Evolutionary conservation across 148 eudicot genomes (phyloP).

Genomic region (Camellia lanceoleosa): DNA sequence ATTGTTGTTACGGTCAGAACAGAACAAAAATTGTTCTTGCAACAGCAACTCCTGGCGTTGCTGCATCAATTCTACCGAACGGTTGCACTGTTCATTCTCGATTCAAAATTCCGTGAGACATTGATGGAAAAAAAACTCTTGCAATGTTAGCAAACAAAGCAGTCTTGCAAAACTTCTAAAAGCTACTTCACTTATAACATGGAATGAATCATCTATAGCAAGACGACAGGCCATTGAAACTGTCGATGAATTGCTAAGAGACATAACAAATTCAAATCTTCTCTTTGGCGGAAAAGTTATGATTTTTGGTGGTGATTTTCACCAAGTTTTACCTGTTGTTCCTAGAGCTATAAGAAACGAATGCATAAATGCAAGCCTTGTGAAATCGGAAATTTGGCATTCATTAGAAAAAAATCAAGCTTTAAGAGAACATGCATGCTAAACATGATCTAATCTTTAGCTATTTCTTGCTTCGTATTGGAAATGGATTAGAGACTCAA

Average conservation of each 20-base stretch:
- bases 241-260: not conserved
- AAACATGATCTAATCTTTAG: no score
- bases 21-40: not conserved
- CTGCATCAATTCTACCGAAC: not conserved
- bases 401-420: no score
- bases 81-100: not conserved
- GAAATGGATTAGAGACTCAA: no score
- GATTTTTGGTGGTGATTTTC: no score
- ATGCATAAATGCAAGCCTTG: no score
- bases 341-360: no score
- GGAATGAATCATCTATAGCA: constrained; percentile 1
- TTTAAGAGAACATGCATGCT: no score
- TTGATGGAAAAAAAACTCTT: not conserved
- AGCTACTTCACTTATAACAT: not conserved
- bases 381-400: no score
- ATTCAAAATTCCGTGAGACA: not conserved
- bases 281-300: no score
- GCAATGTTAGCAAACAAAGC: not conserved
- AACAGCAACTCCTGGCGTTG: not conserved
- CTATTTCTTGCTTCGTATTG: no score
- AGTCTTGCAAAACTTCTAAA: not conserved
- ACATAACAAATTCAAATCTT: not conserved
- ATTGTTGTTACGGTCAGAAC: not conserved
- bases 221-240: not conserved
- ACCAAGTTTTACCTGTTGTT: no score